These are phyloP conservation scores for Myxozyma monticola DNA, from an alignment of 805 yeast genomes.

Conservation along the genomic window DNA sequence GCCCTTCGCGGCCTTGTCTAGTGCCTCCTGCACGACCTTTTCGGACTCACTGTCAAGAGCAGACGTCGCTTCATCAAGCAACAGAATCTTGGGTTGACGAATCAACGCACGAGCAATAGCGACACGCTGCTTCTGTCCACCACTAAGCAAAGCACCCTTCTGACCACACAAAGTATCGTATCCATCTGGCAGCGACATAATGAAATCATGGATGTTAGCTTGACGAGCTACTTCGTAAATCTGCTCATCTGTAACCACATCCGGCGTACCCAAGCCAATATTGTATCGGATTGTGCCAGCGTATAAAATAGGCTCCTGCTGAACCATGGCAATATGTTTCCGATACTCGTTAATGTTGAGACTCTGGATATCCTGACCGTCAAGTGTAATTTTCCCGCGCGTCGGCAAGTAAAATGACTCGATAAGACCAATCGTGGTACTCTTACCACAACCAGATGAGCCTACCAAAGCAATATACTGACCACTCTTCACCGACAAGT, in stretches of 20 bases:
- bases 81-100: conserved; percentile 55
- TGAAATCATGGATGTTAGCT: conserved; percentile 55
- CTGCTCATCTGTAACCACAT: conserved; percentile 42
- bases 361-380: conserved; percentile 51
- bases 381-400: conserved; percentile 51
- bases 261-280: conserved; percentile 47
- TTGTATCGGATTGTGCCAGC: conserved; percentile 80
- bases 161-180: conserved; percentile 52
- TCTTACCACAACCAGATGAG: conserved; percentile 62
- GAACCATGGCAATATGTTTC: conserved; percentile 57
- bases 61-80: conserved; percentile 59
- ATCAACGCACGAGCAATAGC: conserved; percentile 65
- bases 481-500: conserved; percentile 60
- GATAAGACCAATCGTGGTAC: conserved; percentile 52
- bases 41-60: conserved; percentile 63
- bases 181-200: conserved; percentile 53
- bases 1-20: conserved; percentile 55
- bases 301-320: conserved; percentile 62
- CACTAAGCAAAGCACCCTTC: conserved; percentile 57
- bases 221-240: conserved; percentile 47
- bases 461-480: conserved; percentile 90
- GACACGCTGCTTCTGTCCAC: conserved; percentile 65
- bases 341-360: conserved; percentile 55
- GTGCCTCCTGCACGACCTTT: conserved; percentile 62
- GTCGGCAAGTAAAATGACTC: conserved; percentile 55